Base-by-base conservation (phyloP, 495 filamentous ascomycete genomes). In the Neurospora tetrasperma region DNA sequence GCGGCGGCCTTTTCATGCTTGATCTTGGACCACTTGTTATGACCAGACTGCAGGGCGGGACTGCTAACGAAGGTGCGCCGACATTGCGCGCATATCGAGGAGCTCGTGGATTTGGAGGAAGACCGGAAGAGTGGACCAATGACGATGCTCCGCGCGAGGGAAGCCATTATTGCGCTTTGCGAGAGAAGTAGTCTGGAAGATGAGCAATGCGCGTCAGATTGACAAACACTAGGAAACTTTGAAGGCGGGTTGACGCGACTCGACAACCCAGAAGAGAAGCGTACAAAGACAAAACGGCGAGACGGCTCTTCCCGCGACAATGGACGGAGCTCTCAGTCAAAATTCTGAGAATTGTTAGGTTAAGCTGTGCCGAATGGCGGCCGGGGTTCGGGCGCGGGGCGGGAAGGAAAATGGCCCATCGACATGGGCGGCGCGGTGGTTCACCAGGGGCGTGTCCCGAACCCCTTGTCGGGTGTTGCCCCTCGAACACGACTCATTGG, bases 21-120 rank as follows among this genome's bases (percentile, higher is more conserved):
- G 82, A 98, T 98, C 75, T 94, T 96, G 43, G 93, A 92, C 96
- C 96, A 99, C 79, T 91, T 89, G 80, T 89, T 97, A 82, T 97
- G 93, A 42, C 94, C 94, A 62, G 92, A 92, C 41, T 81, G 81
- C 8, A 84, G 74, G 6, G 75, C 40, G 3, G 86, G 69, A 23
- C 84, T 85, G 23, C 85, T 85, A 40, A 85, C 84, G 78, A 94
- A 90, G 70, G 81, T 70, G 27, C 83, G 81, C 27, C 81, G 54
- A 74, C 84, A 88, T 80, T 78, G 77, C 16, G 82, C 77, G 80
- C 85, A 87, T 71, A 84, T 73, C 38, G 72, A 70, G 27, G 75
- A 27, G 68, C 70, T 59, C 72, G 71, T 9, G 71, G 73, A 6
- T 72, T 71, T 70, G 71, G 35, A 8, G 16, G 27, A 66, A 35